Base-by-base conservation (phyloP, 164 flowering plant genomes). In the Tetrastigma voinierianum region DNA sequence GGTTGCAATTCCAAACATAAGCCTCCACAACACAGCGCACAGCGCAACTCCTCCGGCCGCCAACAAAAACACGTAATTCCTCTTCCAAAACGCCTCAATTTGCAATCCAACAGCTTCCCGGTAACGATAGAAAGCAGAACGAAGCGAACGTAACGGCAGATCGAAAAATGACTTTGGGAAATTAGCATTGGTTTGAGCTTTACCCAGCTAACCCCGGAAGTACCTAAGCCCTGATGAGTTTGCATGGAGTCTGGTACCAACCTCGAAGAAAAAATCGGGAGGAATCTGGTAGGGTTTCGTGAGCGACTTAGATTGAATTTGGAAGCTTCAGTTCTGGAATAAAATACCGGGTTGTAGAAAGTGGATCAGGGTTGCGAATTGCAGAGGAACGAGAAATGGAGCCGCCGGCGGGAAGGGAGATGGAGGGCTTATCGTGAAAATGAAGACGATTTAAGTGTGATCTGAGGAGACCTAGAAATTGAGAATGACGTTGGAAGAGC, bases 1-100 rank as follows among this genome's bases (percentile, higher is more conserved):
- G 67, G 45, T 86, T 0, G 98, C 97, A 67, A n/a, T n/a, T n/a
- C 94, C 97, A 75, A 92, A 92, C 96, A 95, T 83, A 16, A 82
- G 14, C 88, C n/a, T 80, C 98, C 98, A 92, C 32, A 90, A 67
- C 66, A 90, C 7, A 62, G 85, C 74, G 72, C 97, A 95, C 10
- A 86, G 55, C 0, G 82, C 24, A 24, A n/a, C n/a, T 19, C 84
- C 98, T 21, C 78, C 88, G 14, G 82, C 90, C 5, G 92, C 97
- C 16, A 87, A 19, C 54, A n/a, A n/a, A 95, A 80, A 66, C 78
- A 89, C 59, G 65, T 69, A 81, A 70, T 95, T 88, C 76, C 90
- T 85, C 84, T 77, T 85, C 83, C 84, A 89, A 64, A 92, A 90
- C 1, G 93, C 97, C 71, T 90, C 98, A 53, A 89, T 62, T 52